Base-by-base conservation (phyloP, 768 basidiomycete genomes). In the Terana coerulea region DNA sequence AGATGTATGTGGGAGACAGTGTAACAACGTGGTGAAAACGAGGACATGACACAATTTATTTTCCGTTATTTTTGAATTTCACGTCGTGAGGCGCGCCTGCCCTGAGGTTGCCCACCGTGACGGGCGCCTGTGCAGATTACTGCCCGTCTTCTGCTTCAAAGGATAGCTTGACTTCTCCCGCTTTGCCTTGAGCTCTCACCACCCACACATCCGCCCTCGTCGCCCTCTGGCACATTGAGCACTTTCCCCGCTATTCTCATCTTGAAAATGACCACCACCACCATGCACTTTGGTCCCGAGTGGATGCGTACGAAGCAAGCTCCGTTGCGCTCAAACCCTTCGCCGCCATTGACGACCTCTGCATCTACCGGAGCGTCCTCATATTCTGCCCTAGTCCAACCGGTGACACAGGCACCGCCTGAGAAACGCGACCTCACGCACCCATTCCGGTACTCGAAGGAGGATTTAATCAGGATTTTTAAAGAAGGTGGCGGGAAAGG, bases 201-300 rank as follows among this genome's bases (percentile, higher is more conserved):
- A 43, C 29, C 41, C 40, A 33, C 36, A 51, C 5, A n/a, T 25
- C 47, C 33, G 28, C 49, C 21, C 36, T 11, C 26, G 39, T 43
- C 26, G 42, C 42, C 42, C 29, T 15, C 35, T 49, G 33, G 35
- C 47, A 28, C 34, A 19, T 28, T 39, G 35, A 50, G 19, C 30
- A 29, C 11, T 33, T 43, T 24, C 42, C 33, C 28, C 50, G 21
- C 52, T 54, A 28, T 17, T 47, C 57, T 51, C 30, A 40, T 10
- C 26, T 9, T 46, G 63, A 73, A 69, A 73, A 77, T 77, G 77
- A 66, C 77, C 40, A 65, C 87, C 56, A 75, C 78, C 24, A 84
- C 88, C 10, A 87, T 92, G 82, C 90, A 91, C 67, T 92, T 92
- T 75, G 90, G 88, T 63, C 90, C 90, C 41, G 90, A 92, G 71